These are phyloP conservation scores for Pythium rhizo-oryzae DNA, from an alignment of 352 stramenopile genomes.

Conservation along the genomic window DNA sequence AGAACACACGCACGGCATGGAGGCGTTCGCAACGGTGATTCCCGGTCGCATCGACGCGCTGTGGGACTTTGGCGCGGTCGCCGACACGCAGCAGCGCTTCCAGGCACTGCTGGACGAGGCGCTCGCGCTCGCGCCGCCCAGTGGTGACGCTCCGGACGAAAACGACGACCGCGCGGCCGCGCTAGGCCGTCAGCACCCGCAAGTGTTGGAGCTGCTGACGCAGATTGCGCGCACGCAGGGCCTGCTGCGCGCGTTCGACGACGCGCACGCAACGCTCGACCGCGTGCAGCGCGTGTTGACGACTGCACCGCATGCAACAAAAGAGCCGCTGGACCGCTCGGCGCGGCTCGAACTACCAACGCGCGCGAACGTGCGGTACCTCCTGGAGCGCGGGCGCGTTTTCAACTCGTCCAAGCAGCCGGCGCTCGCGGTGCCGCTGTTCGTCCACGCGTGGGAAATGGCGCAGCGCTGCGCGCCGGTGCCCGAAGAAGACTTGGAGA, in stretches of 20 bases:
- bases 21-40: slow-evolving; percentile 8
- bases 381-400: slow-evolving; percentile 30
- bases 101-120: slow-evolving; percentile 9
- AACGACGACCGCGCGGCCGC: background rate
- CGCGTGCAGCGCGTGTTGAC: slow-evolving; percentile 6
- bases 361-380: slow-evolving; percentile 25
- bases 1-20: background rate
- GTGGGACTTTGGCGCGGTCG: slow-evolving; percentile 16
- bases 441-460: slow-evolving; percentile 22
- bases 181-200: background rate
- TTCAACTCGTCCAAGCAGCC: slow-evolving; percentile 30
- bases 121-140: background rate
- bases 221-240: slow-evolving; percentile 32
- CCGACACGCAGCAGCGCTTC: slow-evolving; percentile 19
- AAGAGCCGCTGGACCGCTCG: background rate
- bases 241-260: slow-evolving; percentile 28
- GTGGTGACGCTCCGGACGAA: background rate
- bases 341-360: background rate
- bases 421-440: slow-evolving; percentile 16
- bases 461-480: background rate
- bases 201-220: slow-evolving; percentile 25
- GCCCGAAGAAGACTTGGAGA: slow-evolving; percentile 22
- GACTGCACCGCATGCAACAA: background rate
- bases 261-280: slow-evolving; percentile 26
- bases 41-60: slow-evolving; percentile 8